Conservation (phyloP, 2,329 filamentous ascomycete species). For the Cryoendolithus antarcticus region DNA sequence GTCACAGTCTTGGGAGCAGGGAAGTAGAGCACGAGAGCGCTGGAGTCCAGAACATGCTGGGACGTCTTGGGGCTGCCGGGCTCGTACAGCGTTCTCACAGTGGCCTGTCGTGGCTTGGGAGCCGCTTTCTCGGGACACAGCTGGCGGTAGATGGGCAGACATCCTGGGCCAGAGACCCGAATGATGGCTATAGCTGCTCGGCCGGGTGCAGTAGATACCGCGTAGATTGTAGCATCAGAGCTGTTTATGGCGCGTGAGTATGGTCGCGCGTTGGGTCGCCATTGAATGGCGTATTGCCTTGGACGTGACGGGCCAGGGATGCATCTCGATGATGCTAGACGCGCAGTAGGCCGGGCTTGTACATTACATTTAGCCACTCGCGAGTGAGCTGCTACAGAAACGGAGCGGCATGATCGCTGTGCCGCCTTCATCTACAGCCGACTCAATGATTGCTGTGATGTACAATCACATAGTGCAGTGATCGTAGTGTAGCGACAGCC, state of each 20-base stretch:
- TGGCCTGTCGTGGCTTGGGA: slow-evolving; percentile 52
- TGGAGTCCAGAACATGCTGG: slow-evolving; percentile 54
- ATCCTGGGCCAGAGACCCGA: slow-evolving; percentile 70
- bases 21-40: slow-evolving; percentile 73
- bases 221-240: slow-evolving; percentile 60
- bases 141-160: slow-evolving; percentile 51
- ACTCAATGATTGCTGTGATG: too few species aligned
- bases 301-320: too few species aligned
- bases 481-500: too few species aligned
- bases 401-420: too few species aligned
- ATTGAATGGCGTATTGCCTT: too few species aligned
- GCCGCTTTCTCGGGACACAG: slow-evolving; percentile 45
- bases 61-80: slow-evolving; percentile 30
- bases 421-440: too few species aligned
- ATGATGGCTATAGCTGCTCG: slow-evolving; percentile 84
- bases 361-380: too few species aligned
- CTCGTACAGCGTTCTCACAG: slow-evolving; percentile 61
- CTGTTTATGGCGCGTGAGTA: background rate
- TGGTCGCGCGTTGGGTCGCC: too few species aligned
- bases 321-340: too few species aligned
- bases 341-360: too few species aligned
- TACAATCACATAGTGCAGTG: too few species aligned
- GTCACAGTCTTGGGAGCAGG: slow-evolving; percentile 72
- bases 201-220: slow-evolving; percentile 74
- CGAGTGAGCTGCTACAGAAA: too few species aligned